Evolutionary conservation across 2,329 filamentous ascomycete genomes (phyloP).

Genomic region (Coniochaeta sp.): DNA sequence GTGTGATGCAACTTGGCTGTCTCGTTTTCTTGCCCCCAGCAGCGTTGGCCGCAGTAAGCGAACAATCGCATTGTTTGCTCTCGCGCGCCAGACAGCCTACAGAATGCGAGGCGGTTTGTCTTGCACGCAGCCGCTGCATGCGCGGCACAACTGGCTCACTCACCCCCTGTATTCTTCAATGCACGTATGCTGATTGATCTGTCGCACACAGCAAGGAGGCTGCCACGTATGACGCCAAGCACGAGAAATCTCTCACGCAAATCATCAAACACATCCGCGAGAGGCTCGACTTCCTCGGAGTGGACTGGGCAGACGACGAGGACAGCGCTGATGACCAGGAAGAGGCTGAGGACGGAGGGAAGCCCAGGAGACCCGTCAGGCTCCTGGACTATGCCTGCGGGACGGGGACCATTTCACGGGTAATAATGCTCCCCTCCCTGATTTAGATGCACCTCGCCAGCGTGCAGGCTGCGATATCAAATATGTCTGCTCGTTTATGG

Average conservation of each 20-base stretch:
- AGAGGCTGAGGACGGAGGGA: slow-evolving; percentile 13
- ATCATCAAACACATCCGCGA: slow-evolving; percentile 47
- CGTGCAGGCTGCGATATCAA: neutral
- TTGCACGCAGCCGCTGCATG: neutral
- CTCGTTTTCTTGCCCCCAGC: neutral
- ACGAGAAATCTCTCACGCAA: slow-evolving; percentile 42
- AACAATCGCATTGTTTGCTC: neutral
- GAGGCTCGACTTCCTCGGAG: slow-evolving; percentile 54
- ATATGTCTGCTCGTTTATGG: neutral
- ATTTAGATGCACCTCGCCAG: neutral
- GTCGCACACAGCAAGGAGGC: slow-evolving; percentile 37
- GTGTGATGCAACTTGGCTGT: slow-evolving; percentile 6
- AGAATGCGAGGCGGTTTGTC: slow-evolving; percentile 2
- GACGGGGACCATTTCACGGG: slow-evolving; percentile 58
- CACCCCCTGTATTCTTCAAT: neutral
- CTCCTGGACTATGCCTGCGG: slow-evolving; percentile 74
- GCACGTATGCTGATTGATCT: neutral
- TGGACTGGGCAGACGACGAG: slow-evolving; percentile 41
- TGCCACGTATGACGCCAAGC: slow-evolving; percentile 48
- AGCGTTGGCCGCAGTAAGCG: no score
- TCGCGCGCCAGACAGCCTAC: neutral
- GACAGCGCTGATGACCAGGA: slow-evolving; percentile 24
- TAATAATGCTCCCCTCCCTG: slow-evolving; percentile 24
- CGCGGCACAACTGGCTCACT: neutral
- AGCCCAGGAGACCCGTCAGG: slow-evolving; percentile 30